Evolutionary conservation across 176 grass and related monocot species (phyloP), one percentile per base, ranked within the genome.

Genomic region (Juncus effusus): DNA sequence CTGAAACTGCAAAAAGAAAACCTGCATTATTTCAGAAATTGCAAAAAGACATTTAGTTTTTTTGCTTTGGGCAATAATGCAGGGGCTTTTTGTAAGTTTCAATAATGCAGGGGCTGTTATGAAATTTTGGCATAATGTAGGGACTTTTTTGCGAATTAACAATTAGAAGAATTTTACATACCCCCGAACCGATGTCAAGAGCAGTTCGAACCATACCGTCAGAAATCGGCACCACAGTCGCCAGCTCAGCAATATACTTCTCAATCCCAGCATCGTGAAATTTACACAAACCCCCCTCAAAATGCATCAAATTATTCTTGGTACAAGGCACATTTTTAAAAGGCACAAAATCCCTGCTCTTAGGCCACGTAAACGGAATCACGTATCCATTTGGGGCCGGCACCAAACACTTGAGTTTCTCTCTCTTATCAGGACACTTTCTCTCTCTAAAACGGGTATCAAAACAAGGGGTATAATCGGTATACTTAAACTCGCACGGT

Each of bases 101-200:
- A 28, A 28, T 28, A 28, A 28, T 28, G 19, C 19, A 28, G 19
- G 19, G 19, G 19, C 19, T 28, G 19, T 28, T 28, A 28, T 28
- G 19, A 28, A 28, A 28, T 28, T 28, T 28, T 28, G 19, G 19
- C 19, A 28, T 28, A 1, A 28, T 28, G 19, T 28, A 28, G 19
- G 19, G 19, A 1, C 19, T 28, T 28, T 28, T 28, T 28, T 28
- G 19, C 19, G 19, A 28, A 28, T 28, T 28, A 0, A 28, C 19
- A 28, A 1, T 28, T 28, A 28, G 19, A 28, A 28, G 19, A 28
- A 28, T 28, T 28, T 54, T 65, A 49, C 84, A 77, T 93, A 94
- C 89, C 84, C 89, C 89, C 11, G 84, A 94, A 70, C 84, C 84
- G 79, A 78, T 94, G 71, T 94, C 85, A 85, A 94, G 85, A 74